These are phyloP conservation scores for Extremus antarcticus DNA, from an alignment of 495 filamentous ascomycete genomes.

Conservation along the genomic window DNA sequence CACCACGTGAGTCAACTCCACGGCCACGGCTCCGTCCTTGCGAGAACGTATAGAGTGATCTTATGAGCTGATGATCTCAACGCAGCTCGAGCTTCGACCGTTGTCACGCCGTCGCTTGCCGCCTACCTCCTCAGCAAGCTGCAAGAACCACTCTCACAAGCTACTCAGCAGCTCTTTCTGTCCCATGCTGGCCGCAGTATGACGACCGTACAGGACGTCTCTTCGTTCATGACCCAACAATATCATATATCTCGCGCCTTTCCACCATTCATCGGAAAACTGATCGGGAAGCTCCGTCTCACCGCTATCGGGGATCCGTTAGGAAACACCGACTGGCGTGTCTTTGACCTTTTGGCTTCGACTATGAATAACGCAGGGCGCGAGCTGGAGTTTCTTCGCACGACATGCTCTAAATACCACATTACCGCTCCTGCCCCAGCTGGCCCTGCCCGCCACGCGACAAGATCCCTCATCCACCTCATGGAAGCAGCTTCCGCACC, in stretches of 20 bases:
- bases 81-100: constrained; percentile 2
- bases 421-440: constrained; percentile 37
- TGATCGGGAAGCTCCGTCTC: constrained; percentile 53
- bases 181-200: constrained; percentile 52
- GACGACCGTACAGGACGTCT: constrained; percentile 44
- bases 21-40: no score
- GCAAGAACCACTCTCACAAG: constrained; percentile 33
- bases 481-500: constrained; percentile 42
- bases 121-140: constrained; percentile 39
- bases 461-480: constrained; percentile 43
- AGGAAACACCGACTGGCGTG: constrained; percentile 31
- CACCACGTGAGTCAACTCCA: neutral
- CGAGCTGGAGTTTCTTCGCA: constrained; percentile 60
- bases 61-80: constrained; percentile 9
- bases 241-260: constrained; percentile 64
- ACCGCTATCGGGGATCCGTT: constrained; percentile 36
- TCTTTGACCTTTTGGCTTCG: constrained; percentile 51
- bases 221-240: constrained; percentile 67
- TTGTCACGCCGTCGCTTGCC: constrained; percentile 35
- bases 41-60: no score
- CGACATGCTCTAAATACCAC: constrained; percentile 49
- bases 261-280: constrained; percentile 54
- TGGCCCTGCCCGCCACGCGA: constrained; percentile 35
- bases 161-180: constrained; percentile 61
- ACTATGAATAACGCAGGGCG: constrained; percentile 53